Percentiles rank a stretch among this genome's conserved stretches.
phyloP scores from a whole-genome alignment of 1,139 yeast genomes.

The Saccharomyces hybrid region DNA sequence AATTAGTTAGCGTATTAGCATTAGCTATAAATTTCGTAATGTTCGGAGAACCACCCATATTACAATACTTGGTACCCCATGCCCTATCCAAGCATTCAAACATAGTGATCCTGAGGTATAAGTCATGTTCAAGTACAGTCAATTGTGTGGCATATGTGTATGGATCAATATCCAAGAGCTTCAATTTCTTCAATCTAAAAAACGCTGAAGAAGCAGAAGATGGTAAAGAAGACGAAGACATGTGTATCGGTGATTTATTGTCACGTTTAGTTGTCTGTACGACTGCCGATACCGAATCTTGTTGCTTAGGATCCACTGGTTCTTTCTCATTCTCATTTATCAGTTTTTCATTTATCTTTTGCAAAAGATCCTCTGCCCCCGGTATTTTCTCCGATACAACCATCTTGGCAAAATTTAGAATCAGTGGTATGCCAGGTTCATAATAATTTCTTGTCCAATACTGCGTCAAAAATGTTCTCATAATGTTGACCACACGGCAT shows the following conservation, averaged over 20 bases:
- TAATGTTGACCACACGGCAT: constrained; percentile 58
- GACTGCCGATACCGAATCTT: not conserved
- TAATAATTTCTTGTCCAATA: constrained; percentile 71
- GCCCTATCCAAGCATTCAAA: constrained; percentile 72
- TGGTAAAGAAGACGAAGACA: constrained; percentile 3
- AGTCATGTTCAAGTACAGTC: constrained; percentile 62
- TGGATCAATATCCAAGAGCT: constrained; percentile 61
- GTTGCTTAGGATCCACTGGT: not conserved
- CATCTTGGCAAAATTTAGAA: constrained; percentile 54
- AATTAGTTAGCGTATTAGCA: constrained; percentile 77
- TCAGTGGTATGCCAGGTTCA: constrained; percentile 42
- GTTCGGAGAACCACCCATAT: constrained; percentile 42
- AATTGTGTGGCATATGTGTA: constrained; percentile 77
- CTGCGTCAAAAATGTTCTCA: constrained; percentile 63
- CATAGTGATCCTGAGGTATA: constrained; percentile 59
- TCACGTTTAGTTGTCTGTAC: not conserved
- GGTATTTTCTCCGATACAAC: constrained; percentile 42
- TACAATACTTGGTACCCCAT: constrained; percentile 64
- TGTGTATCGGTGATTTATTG: constrained; percentile 3
- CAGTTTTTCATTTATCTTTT: constrained; percentile 25
- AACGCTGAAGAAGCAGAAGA: constrained; percentile 6
- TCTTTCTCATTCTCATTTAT: constrained; percentile 5
- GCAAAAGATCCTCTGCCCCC: constrained; percentile 34
- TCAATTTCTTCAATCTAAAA: constrained; percentile 33
- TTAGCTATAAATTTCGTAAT: constrained; percentile 64